Evolutionary conservation across 1,284 basidiomycete genomes (phyloP).

Genomic region (Phenoliferia sp.): DNA sequence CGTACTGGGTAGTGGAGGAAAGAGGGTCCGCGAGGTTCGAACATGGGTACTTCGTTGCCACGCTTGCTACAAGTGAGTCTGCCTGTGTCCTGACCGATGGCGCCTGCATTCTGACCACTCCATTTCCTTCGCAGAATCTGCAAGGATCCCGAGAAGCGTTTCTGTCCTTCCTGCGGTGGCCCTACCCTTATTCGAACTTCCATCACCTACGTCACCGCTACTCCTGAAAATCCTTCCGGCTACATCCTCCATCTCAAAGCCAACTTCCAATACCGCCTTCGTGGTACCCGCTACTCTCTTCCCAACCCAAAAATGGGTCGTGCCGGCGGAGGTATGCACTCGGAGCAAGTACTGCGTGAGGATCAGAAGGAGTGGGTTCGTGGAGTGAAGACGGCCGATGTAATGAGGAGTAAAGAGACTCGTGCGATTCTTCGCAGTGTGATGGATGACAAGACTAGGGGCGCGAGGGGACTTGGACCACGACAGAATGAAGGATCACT

Average conservation of each 20-base stretch:
- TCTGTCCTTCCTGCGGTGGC: slow-evolving; percentile 90
- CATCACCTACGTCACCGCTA: slow-evolving; percentile 58
- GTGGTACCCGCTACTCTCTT: slow-evolving; percentile 86
- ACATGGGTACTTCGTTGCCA: slow-evolving; percentile 96
- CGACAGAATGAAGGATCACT: slow-evolving; percentile 3
- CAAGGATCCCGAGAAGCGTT: slow-evolving; percentile 90
- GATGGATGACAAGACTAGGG: slow-evolving; percentile 53
- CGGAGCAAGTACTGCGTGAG: slow-evolving; percentile 74
- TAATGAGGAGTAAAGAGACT: slow-evolving; percentile 70
- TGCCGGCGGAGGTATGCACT: slow-evolving; percentile 38
- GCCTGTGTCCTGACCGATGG: too few species aligned
- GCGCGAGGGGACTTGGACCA: slow-evolving; percentile 38
- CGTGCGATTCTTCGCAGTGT: slow-evolving; percentile 56
- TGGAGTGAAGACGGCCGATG: slow-evolving; percentile 69
- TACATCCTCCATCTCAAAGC: slow-evolving; percentile 72
- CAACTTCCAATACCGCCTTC: slow-evolving; percentile 89
- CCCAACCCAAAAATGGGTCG: slow-evolving; percentile 85
- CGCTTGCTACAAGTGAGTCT: slow-evolving; percentile 95
- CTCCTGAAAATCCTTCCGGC: slow-evolving; percentile 57
- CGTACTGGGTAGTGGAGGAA: slow-evolving; percentile 86
- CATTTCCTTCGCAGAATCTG: slow-evolving; percentile 67
- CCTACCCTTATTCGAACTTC: slow-evolving; percentile 85
- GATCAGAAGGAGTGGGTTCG: slow-evolving; percentile 82
- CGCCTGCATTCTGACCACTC: too few species aligned
- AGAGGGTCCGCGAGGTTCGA: slow-evolving; percentile 82